A percentile compares a stretch with the other conserved stretches of the same genome.
phyloP scores from a whole-genome alignment of 2,329 filamentous ascomycete species.

The Exophiala sp. region DNA sequence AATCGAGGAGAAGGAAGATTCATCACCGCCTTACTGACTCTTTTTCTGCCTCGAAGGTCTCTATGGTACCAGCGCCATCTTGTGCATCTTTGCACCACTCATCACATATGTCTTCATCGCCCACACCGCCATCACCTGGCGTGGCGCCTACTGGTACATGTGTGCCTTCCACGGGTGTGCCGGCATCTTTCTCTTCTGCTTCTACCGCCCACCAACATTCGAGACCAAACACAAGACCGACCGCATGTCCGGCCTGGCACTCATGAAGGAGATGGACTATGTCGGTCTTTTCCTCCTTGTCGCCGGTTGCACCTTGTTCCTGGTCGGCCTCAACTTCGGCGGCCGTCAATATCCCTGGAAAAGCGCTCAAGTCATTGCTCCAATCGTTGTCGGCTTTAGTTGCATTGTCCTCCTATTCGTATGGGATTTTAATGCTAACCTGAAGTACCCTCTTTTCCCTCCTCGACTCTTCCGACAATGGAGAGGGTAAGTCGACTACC shows the following conservation, averaged over 20 bases:
- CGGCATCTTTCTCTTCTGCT: conserved; percentile 31
- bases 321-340: conserved; percentile 44
- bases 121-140: conserved; percentile 44
- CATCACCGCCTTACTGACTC: neutral
- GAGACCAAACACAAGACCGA: conserved; percentile 39
- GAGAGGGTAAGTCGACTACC: conserved; percentile 4
- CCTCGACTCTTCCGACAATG: conserved; percentile 42
- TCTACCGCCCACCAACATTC: conserved; percentile 50
- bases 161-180: conserved; percentile 2
- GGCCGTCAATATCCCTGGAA: conserved; percentile 43
- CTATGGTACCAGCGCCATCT: conserved; percentile 29
- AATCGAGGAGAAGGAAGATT: neutral
- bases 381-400: conserved; percentile 39
- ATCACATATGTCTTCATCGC: conserved; percentile 47
- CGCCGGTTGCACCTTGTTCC: conserved; percentile 40
- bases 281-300: conserved; percentile 44
- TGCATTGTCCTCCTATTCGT: conserved; percentile 36
- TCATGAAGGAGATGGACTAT: conserved; percentile 45
- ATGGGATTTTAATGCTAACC: conserved; percentile 38
- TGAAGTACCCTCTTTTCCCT: conserved; percentile 42
- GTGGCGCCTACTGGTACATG: conserved; percentile 45
- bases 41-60: conserved; percentile 2
- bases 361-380: conserved; percentile 35
- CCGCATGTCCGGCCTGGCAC: conserved; percentile 31
- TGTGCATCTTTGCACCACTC: conserved; percentile 38